These are phyloP conservation scores for Schoenoplectus triqueter DNA, from an alignment of 202 grass and related monocot species.

Conservation along the genomic window DNA sequence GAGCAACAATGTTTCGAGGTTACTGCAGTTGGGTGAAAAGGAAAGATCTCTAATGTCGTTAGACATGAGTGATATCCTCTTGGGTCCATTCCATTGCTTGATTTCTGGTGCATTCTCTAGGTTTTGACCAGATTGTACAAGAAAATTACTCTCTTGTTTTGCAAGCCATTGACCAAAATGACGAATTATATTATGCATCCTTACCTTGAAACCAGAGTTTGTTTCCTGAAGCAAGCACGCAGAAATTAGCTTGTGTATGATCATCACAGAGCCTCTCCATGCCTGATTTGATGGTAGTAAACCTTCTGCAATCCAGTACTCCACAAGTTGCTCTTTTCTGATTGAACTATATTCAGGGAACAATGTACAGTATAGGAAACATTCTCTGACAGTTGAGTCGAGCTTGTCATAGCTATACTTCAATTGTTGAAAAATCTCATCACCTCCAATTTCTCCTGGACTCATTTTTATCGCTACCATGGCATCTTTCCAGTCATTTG, in stretches of 20 bases:
- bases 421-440: conserved; percentile 49
- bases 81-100: conserved; percentile 35
- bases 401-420: conserved; percentile 65
- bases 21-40: conserved; percentile 12
- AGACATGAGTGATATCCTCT: conserved; percentile 72
- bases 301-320: conserved; percentile 68
- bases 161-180: conserved; percentile 45
- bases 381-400: conserved; percentile 24
- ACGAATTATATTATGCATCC: conserved; percentile 64
- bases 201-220: conserved; percentile 44
- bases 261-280: conserved; percentile 43
- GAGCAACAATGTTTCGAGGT: conserved; percentile 36
- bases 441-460: conserved; percentile 40
- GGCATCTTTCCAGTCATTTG: conserved; percentile 45
- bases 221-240: conserved; percentile 51
- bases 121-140: conserved; percentile 46
- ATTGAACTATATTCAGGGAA: conserved; percentile 65
- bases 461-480: conserved; percentile 30
- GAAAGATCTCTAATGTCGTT: conserved; percentile 49
- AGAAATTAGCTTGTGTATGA: conserved; percentile 39
- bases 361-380: conserved; percentile 70
- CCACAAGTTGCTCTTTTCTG: conserved; percentile 58
- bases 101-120: conserved; percentile 42
- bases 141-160: conserved; percentile 40
- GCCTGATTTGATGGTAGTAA: conserved; percentile 42